Evolutionary conservation across 1,139 yeast genomes (phyloP).

Genomic region (Suhomyces taliae): DNA sequence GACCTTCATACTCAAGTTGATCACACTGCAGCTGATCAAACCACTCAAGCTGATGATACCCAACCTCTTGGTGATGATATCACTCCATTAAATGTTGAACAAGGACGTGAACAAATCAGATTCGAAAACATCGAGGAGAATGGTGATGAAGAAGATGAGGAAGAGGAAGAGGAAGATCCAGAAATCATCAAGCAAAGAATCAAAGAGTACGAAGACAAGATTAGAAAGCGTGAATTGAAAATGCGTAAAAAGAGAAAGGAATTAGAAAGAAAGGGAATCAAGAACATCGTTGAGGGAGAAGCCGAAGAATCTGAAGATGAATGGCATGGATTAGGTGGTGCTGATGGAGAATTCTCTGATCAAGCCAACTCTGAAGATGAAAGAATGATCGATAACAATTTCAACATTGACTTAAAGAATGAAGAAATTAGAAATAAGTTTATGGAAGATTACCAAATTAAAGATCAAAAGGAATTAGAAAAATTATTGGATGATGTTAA

Average conservation of each 20-base stretch:
- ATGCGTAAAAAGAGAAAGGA: slow-evolving; percentile 44
- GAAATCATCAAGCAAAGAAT: slow-evolving; percentile 32
- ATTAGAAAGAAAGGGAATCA: slow-evolving; percentile 51
- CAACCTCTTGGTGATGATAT: slow-evolving; percentile 15
- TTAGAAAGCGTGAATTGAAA: slow-evolving; percentile 39
- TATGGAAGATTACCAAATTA: slow-evolving; percentile 65
- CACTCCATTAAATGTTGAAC: slow-evolving; percentile 26
- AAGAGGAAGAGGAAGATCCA: slow-evolving; percentile 24
- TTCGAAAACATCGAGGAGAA: slow-evolving; percentile 11
- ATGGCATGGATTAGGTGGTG: slow-evolving; percentile 89
- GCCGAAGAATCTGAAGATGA: slow-evolving; percentile 98
- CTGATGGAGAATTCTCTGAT: slow-evolving; percentile 68
- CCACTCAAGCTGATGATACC: slow-evolving; percentile 19
- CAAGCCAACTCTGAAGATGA: slow-evolving; percentile 77
- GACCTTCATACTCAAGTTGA: slow-evolving; percentile 6
- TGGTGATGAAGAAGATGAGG: slow-evolving; percentile 19
- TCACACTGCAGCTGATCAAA: slow-evolving; percentile 9
- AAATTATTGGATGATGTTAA: slow-evolving; percentile 78
- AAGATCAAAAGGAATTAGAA: slow-evolving; percentile 71
- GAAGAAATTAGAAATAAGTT: slow-evolving; percentile 60
- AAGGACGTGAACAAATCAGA: slow-evolving; percentile 25
- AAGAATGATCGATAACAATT: slow-evolving; percentile 74
- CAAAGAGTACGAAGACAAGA: slow-evolving; percentile 38
- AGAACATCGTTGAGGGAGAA: slow-evolving; percentile 70
- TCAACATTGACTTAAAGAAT: slow-evolving; percentile 58